Conservation (phyloP, 1,284 basidiomycete genomes). For the Trametes polyzona region DNA sequence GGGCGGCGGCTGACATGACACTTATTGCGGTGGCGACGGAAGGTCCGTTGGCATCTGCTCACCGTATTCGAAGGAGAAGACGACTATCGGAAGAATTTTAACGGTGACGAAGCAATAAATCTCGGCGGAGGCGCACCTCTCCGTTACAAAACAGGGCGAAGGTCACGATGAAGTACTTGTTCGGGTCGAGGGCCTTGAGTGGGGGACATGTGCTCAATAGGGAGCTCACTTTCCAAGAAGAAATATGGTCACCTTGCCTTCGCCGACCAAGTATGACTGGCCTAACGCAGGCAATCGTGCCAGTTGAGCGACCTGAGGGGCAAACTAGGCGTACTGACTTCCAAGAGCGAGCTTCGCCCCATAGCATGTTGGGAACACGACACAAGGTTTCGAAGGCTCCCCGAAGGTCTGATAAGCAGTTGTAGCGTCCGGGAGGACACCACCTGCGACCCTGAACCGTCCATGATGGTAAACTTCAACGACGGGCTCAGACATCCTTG, state of each 20-base stretch:
- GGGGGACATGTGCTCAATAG: not conserved
- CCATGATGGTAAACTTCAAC: constrained; percentile 38
- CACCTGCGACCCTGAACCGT: constrained; percentile 40
- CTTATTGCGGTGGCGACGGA: not conserved
- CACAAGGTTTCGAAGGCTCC: constrained; percentile 40
- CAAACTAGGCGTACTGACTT: constrained; percentile 31
- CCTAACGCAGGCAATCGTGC: constrained; percentile 9
- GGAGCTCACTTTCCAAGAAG: not conserved
- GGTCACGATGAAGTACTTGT: constrained; percentile 35
- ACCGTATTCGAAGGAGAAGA: constrained; percentile 38
- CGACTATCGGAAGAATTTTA: constrained; percentile 24
- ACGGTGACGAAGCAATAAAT: not conserved
- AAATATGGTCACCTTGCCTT: constrained; percentile 19
- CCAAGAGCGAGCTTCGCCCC: constrained; percentile 40
- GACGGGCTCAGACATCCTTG: not conserved
- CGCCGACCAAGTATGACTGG: constrained; percentile 24
- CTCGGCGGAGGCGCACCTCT: constrained; percentile 24
- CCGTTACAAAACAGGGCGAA: constrained; percentile 38
- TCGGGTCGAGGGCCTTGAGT: constrained; percentile 34
- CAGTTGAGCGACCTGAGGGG: not conserved
- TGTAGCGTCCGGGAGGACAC: constrained; percentile 42
- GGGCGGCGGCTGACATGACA: constrained; percentile 31
- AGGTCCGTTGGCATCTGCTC: not conserved
- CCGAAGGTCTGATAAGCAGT: constrained; percentile 45
- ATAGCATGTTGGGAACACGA: constrained; percentile 46